Base-by-base conservation (phyloP, 2,329 filamentous ascomycete genomes). In the Dactylellina drechsleri region DNA sequence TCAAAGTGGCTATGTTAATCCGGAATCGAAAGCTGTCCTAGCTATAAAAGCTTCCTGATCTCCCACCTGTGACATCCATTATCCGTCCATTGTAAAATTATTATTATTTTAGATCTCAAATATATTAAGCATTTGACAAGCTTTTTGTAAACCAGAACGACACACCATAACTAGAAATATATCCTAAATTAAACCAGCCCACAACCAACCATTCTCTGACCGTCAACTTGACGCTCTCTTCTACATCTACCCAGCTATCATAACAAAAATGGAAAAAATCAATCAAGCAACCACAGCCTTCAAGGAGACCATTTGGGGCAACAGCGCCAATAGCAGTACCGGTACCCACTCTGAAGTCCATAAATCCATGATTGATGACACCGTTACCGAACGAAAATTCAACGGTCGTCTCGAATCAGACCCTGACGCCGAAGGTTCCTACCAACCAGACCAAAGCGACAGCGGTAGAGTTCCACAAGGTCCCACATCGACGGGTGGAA, bases 211-310 rank as follows among this genome's bases (percentile, higher is more conserved):
- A 23, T 4, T 23, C 23, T 5, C 31, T 36, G 31, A 36, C 31
- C 31, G 6, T 36, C 31, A 36, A 36, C 31, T 10, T 26, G 2
- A 45, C 31, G 16, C 56, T 8, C 40, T 10, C 31, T 36, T 5
- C 31, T 10, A 36, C 5, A 36, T 36, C 16, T n/a, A 16, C 16
- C 13, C 13, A 47, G 5, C 4, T 8, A 47, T 47, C 13, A 10
- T 1, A 8, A 41, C 20, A 58, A 67, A 49, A 64, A 75, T 75
- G 71, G 89, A 91, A 74, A 86, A 88, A 40, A 84, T 91, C 78
- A 89, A 83, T 81, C 87, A 84, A 80, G 83, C 88, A 61, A 84
- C 85, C 26, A 79, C 80, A n/a, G 81, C 83, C 8, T 85, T 85
- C 28, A 83, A 84, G 23, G 84, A 84, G 77, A 84, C 82, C 31